A percentile compares a stretch with the other conserved stretches of the same genome.
These are phyloP conservation scores for Colletotrichum cordylinicola DNA, from an alignment of 2,329 filamentous ascomycete genomes.

Conservation along the genomic window DNA sequence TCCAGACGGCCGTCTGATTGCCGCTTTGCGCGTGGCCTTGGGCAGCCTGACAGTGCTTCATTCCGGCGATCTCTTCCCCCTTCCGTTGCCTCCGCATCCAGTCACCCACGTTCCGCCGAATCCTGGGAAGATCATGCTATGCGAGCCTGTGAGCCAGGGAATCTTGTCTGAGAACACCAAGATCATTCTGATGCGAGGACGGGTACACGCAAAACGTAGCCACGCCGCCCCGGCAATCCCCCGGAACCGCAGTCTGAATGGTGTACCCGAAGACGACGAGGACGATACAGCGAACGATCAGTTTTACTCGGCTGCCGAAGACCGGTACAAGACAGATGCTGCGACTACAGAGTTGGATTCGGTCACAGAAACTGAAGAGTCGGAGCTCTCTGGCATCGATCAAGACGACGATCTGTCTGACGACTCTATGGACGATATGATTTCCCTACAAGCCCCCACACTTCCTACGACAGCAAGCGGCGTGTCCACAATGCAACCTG, in stretches of 20 bases:
- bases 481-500: slow-evolving; percentile 79
- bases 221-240: slow-evolving; percentile 51
- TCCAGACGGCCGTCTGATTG: slow-evolving; percentile 47
- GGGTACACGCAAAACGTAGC: slow-evolving; percentile 59
- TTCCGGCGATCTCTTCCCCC: slow-evolving; percentile 76
- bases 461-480: slow-evolving; percentile 81
- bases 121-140: slow-evolving; percentile 88
- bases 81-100: slow-evolving; percentile 83
- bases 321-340: slow-evolving; percentile 66
- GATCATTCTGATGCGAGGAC: slow-evolving; percentile 78
- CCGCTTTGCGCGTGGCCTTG: slow-evolving; percentile 77
- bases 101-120: slow-evolving; percentile 85
- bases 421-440: slow-evolving; percentile 92
- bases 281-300: slow-evolving; percentile 90
- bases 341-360: slow-evolving; percentile 64
- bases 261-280: slow-evolving; percentile 69
- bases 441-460: slow-evolving; percentile 82
- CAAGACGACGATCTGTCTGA: slow-evolving; percentile 82
- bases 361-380: slow-evolving; percentile 63
- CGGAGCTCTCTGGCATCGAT: slow-evolving; percentile 67
- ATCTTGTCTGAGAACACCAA: slow-evolving; percentile 78
- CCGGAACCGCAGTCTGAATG: slow-evolving; percentile 61
- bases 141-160: slow-evolving; percentile 92
- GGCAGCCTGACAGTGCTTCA: slow-evolving; percentile 79
- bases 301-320: slow-evolving; percentile 92